These are phyloP conservation scores for Rhizopus sp. DNA, from an alignment of 371 early-diverging fungal genomes.

Conservation along the genomic window DNA sequence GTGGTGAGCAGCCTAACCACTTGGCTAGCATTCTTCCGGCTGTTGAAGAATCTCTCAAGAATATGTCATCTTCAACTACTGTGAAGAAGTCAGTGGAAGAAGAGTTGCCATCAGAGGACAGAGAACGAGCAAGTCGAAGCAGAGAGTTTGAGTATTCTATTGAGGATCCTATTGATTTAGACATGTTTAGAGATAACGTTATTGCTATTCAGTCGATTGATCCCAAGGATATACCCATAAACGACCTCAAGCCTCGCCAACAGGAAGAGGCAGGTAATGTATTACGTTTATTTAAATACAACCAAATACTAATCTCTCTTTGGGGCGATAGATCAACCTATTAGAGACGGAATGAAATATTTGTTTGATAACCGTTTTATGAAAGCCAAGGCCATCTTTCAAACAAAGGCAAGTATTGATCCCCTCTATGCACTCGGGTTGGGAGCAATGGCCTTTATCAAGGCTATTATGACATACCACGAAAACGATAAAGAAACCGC, in stretches of 20 bases:
- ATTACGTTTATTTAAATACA: background rate
- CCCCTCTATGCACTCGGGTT: constrained; percentile 50
- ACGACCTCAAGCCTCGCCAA: constrained; percentile 50
- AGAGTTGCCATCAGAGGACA: constrained; percentile 12
- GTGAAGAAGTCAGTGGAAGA: background rate
- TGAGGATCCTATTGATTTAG: constrained; percentile 45
- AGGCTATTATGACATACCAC: constrained; percentile 45
- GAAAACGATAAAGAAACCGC: constrained; percentile 37
- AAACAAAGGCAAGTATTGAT: constrained; percentile 43
- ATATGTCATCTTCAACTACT: background rate
- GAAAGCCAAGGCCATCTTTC: constrained; percentile 48
- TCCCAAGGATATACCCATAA: constrained; percentile 43
- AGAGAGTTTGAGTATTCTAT: constrained; percentile 27
- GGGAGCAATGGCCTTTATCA: constrained; percentile 54
- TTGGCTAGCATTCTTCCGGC: constrained; percentile 30
- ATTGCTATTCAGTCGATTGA: constrained; percentile 41
- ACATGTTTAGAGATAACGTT: constrained; percentile 45
- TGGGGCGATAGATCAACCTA: constrained; percentile 35
- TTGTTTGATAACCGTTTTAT: constrained; percentile 55
- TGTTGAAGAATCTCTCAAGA: constrained; percentile 18
- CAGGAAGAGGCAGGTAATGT: constrained; percentile 54
- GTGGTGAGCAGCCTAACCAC: constrained; percentile 2
- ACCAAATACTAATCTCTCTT: background rate
- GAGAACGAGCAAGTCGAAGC: constrained; percentile 17
- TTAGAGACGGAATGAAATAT: constrained; percentile 42